A percentile compares a stretch with the other conserved stretches of the same genome.
phyloP scores from a whole-genome alignment of 352 stramenopile species.

The Phytophthora pistaciae region DNA sequence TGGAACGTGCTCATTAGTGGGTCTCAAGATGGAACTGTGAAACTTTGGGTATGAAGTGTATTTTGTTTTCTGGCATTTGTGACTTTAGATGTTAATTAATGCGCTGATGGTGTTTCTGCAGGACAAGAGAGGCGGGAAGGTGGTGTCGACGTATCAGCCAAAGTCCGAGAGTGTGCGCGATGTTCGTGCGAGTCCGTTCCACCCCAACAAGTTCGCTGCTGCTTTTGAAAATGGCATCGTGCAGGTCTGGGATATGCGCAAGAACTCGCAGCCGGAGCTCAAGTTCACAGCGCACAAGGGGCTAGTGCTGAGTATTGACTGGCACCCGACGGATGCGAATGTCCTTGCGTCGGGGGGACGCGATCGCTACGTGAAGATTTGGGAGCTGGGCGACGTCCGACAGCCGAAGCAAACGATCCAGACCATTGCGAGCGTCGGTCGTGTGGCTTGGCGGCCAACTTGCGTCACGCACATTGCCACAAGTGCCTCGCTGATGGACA shows the following conservation, averaged over 20 bases:
- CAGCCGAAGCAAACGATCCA: constrained; percentile 89
- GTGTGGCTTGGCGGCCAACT: constrained; percentile 82
- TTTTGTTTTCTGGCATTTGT: not conserved
- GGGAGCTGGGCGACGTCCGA: constrained; percentile 73
- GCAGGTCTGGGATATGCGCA: constrained; percentile 89
- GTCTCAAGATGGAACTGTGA: constrained; percentile 89
- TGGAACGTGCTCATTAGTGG: constrained; percentile 86
- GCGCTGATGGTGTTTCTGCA: constrained; percentile 19
- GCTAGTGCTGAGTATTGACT: constrained; percentile 85
- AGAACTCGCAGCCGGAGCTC: constrained; percentile 81
- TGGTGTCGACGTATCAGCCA: constrained; percentile 80
- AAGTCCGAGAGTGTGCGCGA: constrained; percentile 90
- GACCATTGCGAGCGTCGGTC: constrained; percentile 86
- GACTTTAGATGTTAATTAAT: not conserved
- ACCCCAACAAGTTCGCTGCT: constrained; percentile 81
- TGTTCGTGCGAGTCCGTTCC: constrained; percentile 79
- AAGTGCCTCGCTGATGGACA: constrained; percentile 87
- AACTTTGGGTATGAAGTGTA: constrained; percentile 73
- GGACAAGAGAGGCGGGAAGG: constrained; percentile 80
- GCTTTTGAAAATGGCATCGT: constrained; percentile 90
- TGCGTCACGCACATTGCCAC: constrained; percentile 86
- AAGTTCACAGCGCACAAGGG: constrained; percentile 91
- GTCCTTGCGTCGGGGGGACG: constrained; percentile 82
- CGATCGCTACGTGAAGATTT: constrained; percentile 91
- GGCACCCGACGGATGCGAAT: constrained; percentile 75